Base-by-base conservation (phyloP, 768 basidiomycete species). In the Astraeus odoratus region DNA sequence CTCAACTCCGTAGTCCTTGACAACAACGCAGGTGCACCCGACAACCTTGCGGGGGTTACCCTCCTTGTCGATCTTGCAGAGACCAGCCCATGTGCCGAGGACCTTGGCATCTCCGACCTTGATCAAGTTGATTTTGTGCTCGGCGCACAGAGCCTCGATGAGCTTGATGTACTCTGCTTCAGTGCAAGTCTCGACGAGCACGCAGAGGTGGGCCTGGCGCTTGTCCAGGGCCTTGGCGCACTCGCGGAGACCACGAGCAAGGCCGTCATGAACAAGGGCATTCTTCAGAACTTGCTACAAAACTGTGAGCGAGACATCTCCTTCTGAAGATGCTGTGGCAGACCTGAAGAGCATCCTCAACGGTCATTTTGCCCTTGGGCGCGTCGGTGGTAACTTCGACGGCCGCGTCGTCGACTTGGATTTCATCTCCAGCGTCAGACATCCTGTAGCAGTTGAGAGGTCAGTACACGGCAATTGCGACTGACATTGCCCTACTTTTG, bases 121-220 rank as follows among this genome's bases (percentile, higher is more conserved):
- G 89, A 99, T 97, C 53, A 99, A 75, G 77, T 93, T 92, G 75
- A 98, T 97, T 72, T 94, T 95, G 83, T 98, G 94, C 75, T 96
- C 93, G 51, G 91, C 87, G 67, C 95, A 98, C 64, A 99, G 91
- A 41, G 95, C 95, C 74, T 97, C 94, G 57, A 99, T 96, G 75
- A 99, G 90, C 77, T 97, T 98, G 81, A 96, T 89, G 79, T 99
- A 98, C 72, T 97, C 95, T 56, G 94, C 89, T 74, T 98, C 95
- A 43, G 88, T 93, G 78, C 93, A 96, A 46, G 92, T 92, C 81
- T 99, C 95, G 65, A 97, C 94, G 60, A 99, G 85, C 50, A 99
- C 94, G 72, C 95, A 98, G 39, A 98, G 77, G 69, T 98, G 95
- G 46, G 94, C 95, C 77, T 94, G 90, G 59, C 93, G 86, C 76